phyloP scores from a whole-genome alignment of 192 early-diverging fungal genomes.

The Helicostylum pulchrum region DNA sequence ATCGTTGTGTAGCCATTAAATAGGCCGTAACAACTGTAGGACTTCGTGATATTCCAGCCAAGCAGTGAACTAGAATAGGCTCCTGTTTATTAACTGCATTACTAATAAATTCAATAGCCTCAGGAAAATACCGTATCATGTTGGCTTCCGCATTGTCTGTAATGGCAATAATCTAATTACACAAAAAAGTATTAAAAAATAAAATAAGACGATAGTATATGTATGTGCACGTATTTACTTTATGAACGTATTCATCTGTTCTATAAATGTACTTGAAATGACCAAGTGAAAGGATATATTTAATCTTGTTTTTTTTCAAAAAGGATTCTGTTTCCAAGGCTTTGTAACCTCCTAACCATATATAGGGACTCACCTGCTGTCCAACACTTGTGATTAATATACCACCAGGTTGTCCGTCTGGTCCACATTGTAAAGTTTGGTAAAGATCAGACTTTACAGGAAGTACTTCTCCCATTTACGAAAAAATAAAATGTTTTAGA shows the following conservation, averaged over 20 bases:
- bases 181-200: background rate
- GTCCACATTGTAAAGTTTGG: conserved; percentile 22
- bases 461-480: background rate
- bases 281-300: conserved; percentile 31
- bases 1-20: conserved; percentile 39
- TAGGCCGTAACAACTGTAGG: conserved; percentile 61
- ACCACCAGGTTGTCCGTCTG: conserved; percentile 31
- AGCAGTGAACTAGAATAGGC: conserved; percentile 67
- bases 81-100: conserved; percentile 40
- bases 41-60: conserved; percentile 60
- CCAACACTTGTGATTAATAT: conserved; percentile 33
- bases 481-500: background rate
- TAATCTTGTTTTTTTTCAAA: conserved; percentile 33
- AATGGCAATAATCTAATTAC: conserved; percentile 26
- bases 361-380: conserved; percentile 23
- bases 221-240: conserved; percentile 24
- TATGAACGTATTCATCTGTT: conserved; percentile 19
- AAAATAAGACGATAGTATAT: too few relatives aligned
- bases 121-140: conserved; percentile 66
- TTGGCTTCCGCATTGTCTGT: conserved; percentile 50
- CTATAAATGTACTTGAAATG: conserved; percentile 27
- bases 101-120: conserved; percentile 57
- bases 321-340: conserved; percentile 25
- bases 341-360: conserved; percentile 33
- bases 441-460: conserved; percentile 19